Base-by-base conservation (phyloP, 495 filamentous ascomycete genomes). In the Penicillium atrosanguineum region DNA sequence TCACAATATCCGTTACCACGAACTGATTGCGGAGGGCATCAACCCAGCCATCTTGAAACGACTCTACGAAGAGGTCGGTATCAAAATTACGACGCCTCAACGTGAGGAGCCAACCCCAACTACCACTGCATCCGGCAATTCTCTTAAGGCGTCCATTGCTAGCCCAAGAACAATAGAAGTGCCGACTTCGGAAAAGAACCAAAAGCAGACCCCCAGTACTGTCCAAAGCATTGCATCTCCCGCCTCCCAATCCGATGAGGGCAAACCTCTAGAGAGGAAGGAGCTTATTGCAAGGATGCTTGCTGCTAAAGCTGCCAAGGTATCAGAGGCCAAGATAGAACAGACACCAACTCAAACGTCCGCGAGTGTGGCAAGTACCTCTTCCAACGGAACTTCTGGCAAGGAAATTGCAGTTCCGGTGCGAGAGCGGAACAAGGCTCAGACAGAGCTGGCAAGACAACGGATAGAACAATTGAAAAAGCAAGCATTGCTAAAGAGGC, bases 221-320 rank as follows among this genome's bases (percentile, higher is more conserved):
- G 6, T 40, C 19, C 26, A 26, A 20, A 34, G 60, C 53, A 25
- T 56, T 45, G 46, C 49, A 19, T 34, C 59, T 38, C 26, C 38
- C 6, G 11, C 52, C 0, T 1, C 61, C 21, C n/a, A 58, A 11
- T 46, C 56, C 15, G 58, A 64, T 2, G 18, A 60, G 7, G 55
- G 52, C 4, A 84, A 82, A 56, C 77, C 82, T 7, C 73, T 90
- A 60, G 86, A 89, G 58, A 79, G 88, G 26, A 90, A 90, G 56
- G 87, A 90, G 54, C 79, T 88, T 38, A 89, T 89, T 60, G 87
- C 88, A 16, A 79, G 83, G 40, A 82, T 90, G 62, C 76, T 89
- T 44, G 87, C 89, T 37, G 85, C 71, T 1, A 81, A 79, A 53
- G 74, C 75, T 56, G 72, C 72, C 39, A 69, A 63, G 57, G 48